Evolutionary conservation across 768 basidiomycete genomes (phyloP).

Genomic region (Lyophyllum semitale): DNA sequence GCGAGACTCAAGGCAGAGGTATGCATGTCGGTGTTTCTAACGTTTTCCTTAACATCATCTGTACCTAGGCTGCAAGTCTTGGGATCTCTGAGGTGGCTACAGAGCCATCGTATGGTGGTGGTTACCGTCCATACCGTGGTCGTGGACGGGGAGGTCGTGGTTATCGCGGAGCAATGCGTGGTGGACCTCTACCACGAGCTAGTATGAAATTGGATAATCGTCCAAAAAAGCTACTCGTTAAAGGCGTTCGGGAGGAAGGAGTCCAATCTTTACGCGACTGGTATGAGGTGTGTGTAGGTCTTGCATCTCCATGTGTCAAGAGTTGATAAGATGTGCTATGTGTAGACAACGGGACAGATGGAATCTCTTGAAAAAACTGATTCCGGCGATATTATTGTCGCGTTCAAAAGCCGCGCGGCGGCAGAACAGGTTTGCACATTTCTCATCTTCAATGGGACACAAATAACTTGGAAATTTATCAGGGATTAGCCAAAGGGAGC

Average conservation of each 20-base stretch:
- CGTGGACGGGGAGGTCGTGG: constrained; percentile 62
- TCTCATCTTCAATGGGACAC: background rate
- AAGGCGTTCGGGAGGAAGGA: constrained; percentile 56
- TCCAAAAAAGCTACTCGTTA: constrained; percentile 76
- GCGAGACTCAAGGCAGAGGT: constrained; percentile 83
- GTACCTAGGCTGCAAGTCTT: constrained; percentile 66
- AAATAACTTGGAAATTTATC: constrained; percentile 1
- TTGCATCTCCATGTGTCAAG: background rate
- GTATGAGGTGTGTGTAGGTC: constrained; percentile 66
- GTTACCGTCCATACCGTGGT: constrained; percentile 72
- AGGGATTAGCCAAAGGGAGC: constrained; percentile 75
- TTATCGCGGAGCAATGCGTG: constrained; percentile 64
- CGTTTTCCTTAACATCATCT: background rate
- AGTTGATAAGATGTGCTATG: constrained; percentile 4
- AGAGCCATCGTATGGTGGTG: constrained; percentile 35
- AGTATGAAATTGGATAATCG: constrained; percentile 93
- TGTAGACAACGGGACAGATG: constrained; percentile 67
- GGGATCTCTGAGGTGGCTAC: constrained; percentile 61
- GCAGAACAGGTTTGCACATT: constrained; percentile 68
- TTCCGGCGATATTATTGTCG: constrained; percentile 60
- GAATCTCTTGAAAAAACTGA: constrained; percentile 61
- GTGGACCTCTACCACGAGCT: constrained; percentile 57
- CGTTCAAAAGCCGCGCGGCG: constrained; percentile 69
- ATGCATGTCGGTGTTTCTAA: constrained; percentile 20
- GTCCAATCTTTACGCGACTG: constrained; percentile 72